phyloP scores from a whole-genome alignment of 768 basidiomycete genomes.

The Boletus fagicola region DNA sequence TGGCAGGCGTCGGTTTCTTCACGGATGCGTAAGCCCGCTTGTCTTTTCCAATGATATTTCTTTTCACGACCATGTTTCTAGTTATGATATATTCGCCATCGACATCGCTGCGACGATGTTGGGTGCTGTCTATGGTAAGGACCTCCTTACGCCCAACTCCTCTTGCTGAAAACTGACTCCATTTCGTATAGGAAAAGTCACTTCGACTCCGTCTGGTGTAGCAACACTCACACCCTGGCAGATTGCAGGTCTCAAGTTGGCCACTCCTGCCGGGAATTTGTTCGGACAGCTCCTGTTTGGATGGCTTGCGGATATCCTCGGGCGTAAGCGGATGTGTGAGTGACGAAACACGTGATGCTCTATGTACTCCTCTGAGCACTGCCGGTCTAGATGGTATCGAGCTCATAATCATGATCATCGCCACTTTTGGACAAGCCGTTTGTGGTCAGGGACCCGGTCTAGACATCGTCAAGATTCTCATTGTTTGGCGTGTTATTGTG shows the following conservation, averaged over 20 bases:
- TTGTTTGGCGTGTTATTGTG: slow-evolving; percentile 77
- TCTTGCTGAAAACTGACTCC: not conserved
- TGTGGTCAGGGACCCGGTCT: slow-evolving; percentile 62
- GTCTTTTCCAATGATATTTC: too few species aligned
- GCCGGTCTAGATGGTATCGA: slow-evolving; percentile 40
- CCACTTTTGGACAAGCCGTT: slow-evolving; percentile 76
- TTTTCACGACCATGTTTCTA: not conserved
- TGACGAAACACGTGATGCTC: slow-evolving; percentile 7
- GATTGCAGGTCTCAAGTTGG: slow-evolving; percentile 71
- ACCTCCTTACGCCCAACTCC: not conserved
- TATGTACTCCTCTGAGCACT: not conserved
- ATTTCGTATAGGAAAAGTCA: too few species aligned
- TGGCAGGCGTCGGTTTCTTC: slow-evolving; percentile 82
- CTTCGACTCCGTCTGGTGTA: not conserved
- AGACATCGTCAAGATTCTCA: slow-evolving; percentile 64
- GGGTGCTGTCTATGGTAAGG: slow-evolving; percentile 60
- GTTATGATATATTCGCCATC: slow-evolving; percentile 83
- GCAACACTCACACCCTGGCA: slow-evolving; percentile 40
- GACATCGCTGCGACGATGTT: slow-evolving; percentile 80
- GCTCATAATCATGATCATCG: slow-evolving; percentile 73
- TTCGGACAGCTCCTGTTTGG: slow-evolving; percentile 74
- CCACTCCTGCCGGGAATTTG: slow-evolving; percentile 70
- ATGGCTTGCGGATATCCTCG: slow-evolving; percentile 70
- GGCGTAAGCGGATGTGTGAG: slow-evolving; percentile 75
- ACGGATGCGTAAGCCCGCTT: slow-evolving; percentile 60